Percentiles rank a stretch among this genome's conserved stretches.
phyloP scores from a whole-genome alignment of 495 filamentous ascomycete species.

The Baudoinia panamericana region DNA sequence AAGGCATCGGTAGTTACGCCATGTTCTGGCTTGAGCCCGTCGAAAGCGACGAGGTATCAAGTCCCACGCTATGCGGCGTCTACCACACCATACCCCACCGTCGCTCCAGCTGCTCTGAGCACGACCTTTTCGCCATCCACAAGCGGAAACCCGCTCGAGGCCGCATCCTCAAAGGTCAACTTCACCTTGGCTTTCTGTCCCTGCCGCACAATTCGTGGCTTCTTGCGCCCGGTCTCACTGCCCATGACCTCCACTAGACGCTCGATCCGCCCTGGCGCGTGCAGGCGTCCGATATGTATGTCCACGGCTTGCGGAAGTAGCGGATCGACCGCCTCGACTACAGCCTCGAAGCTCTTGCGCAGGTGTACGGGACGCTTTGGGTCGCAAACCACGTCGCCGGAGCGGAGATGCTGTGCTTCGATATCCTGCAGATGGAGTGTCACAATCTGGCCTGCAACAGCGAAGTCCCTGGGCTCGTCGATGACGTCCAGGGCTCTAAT shows the following conservation, averaged over 20 bases:
- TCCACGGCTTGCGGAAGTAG: conserved; percentile 80
- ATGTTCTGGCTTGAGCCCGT: too few relatives aligned
- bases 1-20: too few relatives aligned
- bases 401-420: conserved; percentile 63
- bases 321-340: conserved; percentile 80
- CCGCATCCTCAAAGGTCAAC: conserved; percentile 60
- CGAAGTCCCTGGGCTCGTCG: conserved; percentile 64
- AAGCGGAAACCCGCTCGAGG: conserved; percentile 66
- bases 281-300: conserved; percentile 70
- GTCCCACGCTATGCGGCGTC: too few relatives aligned
- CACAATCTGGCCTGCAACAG: conserved; percentile 86
- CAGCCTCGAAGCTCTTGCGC: conserved; percentile 57
- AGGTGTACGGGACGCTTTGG: conserved; percentile 52
- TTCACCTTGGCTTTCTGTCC: conserved; percentile 51
- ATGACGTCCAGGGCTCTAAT: conserved; percentile 70
- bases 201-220: conserved; percentile 65
- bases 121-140: conserved; percentile 68
- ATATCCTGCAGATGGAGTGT: conserved; percentile 75
- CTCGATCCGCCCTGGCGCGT: conserved; percentile 61
- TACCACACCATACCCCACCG: conserved; percentile 5
- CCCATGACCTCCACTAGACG: conserved; percentile 59
- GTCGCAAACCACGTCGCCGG: conserved; percentile 75
- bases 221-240: conserved; percentile 62
- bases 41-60: too few relatives aligned
- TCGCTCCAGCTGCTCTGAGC: conserved; percentile 40